phyloP scores from a whole-genome alignment of 1,284 basidiomycete genomes.

The Apiotrichum domesticum region DNA sequence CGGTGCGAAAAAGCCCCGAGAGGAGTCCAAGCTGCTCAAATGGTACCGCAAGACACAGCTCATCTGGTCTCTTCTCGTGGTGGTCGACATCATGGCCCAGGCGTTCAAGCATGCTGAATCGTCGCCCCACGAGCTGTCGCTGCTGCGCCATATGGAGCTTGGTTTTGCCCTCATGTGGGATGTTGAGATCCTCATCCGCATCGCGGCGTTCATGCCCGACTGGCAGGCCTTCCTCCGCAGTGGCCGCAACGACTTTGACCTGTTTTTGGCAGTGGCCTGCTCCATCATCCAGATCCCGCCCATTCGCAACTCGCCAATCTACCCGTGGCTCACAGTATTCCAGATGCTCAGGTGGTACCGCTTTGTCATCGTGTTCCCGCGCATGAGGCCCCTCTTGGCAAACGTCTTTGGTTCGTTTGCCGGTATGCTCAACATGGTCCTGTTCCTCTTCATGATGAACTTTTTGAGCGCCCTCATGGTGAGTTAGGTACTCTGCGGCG shows the following conservation, averaged over 20 bases:
- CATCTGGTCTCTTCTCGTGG: slow-evolving; percentile 72
- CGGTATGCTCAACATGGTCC: slow-evolving; percentile 85
- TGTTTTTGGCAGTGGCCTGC: slow-evolving; percentile 71
- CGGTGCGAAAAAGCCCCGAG: slow-evolving; percentile 25
- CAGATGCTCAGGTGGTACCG: slow-evolving; percentile 87
- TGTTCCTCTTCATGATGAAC: slow-evolving; percentile 87
- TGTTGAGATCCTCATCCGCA: slow-evolving; percentile 75
- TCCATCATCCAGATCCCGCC: slow-evolving; percentile 80
- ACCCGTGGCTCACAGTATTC: slow-evolving; percentile 88
- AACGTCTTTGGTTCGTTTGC: slow-evolving; percentile 89
- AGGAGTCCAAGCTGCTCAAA: slow-evolving; percentile 21
- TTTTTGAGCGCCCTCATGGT: slow-evolving; percentile 77
- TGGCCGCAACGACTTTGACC: slow-evolving; percentile 70
- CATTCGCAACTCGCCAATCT: slow-evolving; percentile 61
- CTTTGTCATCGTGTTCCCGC: slow-evolving; percentile 61
- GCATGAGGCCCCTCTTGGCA: slow-evolving; percentile 53
- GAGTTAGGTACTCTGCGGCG: slow-evolving; percentile 45
- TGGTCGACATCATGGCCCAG: slow-evolving; percentile 64
- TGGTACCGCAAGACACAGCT: slow-evolving; percentile 50
- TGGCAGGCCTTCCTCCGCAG: slow-evolving; percentile 70
- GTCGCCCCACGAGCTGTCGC: slow-evolving; percentile 48
- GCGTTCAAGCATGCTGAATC: slow-evolving; percentile 64
- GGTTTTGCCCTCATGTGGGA: slow-evolving; percentile 80
- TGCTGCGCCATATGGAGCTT: slow-evolving; percentile 63
- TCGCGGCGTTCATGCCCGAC: slow-evolving; percentile 67